Evolutionary conservation across 2,329 filamentous ascomycete genomes (phyloP), one percentile per base, ranked within the genome.

Genomic region (Colletotrichum noveboracense): DNA sequence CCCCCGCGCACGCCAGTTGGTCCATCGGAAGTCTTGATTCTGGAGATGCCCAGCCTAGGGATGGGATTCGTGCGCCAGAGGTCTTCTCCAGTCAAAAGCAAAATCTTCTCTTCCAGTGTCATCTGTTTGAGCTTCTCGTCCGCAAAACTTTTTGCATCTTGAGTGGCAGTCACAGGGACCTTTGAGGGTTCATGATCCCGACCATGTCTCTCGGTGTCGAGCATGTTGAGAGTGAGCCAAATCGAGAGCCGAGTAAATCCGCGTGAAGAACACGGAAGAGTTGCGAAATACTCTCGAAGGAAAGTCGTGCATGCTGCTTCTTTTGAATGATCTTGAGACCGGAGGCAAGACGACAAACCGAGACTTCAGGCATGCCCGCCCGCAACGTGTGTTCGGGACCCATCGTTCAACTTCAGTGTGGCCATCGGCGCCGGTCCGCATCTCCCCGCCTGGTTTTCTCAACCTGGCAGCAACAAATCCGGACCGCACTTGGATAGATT

Each of bases 401-500:
- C 38, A 48, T 48, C 9, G 18, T n/a, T 12, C 38, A n/a, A n/a
- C 38, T 48, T 12, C 18, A n/a, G 38, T 48, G 18, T 48, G 38
- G 38, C 18, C 3, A 48, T 48, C 38, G 18, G 38, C 9, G 18
- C 38, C 18, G 18, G 38, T 48, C 38, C 38, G 38, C 38, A 48
- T 6, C 38, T 48, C 38, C 38, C 38, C 38, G 38, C 18, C 38
- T 48, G 38, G 38, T n/a, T 48, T 48, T 1, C 38, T n/a, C 1
- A 6, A 48, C 38, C 38, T n/a, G 9, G 38, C 3, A 12, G 38
- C 38, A 48, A 6, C 9, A 2, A 10, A 3, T n/a, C 6, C 9
- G 9, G 38, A 2, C 5, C 5, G 1, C 18, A n/a, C 5, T 48
- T 4, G 18, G 0, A 3, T n/a, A 2, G 18, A 48, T 43, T 43